A percentile compares a stretch with the other conserved stretches of the same genome.
Evolutionary conservation across 2,329 filamentous ascomycete species (phyloP).

Genomic region (Trichoderma pleuroti): DNA sequence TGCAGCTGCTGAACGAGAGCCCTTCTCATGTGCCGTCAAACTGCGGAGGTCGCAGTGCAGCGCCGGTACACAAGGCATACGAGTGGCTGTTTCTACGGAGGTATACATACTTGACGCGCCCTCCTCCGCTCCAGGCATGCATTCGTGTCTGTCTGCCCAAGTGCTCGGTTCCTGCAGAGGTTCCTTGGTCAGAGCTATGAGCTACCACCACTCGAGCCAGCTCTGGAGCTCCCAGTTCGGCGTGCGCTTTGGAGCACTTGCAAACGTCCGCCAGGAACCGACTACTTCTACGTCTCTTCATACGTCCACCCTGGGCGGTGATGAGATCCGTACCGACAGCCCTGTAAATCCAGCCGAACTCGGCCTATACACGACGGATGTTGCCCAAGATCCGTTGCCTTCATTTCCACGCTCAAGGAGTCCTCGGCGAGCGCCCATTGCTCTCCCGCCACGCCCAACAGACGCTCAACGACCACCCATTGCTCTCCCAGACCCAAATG

Average conservation of each 20-base stretch:
- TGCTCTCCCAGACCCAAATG: neutral
- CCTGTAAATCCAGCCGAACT: neutral
- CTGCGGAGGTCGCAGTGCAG: too few species aligned
- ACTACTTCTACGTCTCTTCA: slow-evolving; percentile 29
- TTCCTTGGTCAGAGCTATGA: slow-evolving; percentile 19
- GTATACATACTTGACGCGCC: slow-evolving; percentile 28
- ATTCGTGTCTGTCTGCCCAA: neutral
- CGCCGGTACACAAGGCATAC: too few species aligned
- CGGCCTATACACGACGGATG: neutral
- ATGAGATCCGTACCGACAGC: neutral
- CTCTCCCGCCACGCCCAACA: neutral
- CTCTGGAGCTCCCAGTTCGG: slow-evolving; percentile 32
- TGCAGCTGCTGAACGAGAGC: neutral
- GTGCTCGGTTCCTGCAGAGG: neutral
- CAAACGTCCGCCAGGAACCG: slow-evolving; percentile 27
- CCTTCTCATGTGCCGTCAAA: neutral
- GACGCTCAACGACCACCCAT: too few species aligned
- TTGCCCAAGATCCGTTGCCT: neutral
- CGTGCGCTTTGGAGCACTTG: slow-evolving; percentile 30
- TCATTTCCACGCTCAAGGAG: neutral
- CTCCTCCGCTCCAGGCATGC: slow-evolving; percentile 20
- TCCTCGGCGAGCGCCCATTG: neutral
- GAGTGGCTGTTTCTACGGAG: neutral
- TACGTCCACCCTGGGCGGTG: neutral
- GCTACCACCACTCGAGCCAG: slow-evolving; percentile 12